A percentile compares a stretch with the other conserved stretches of the same genome.
Evolutionary conservation across 1,284 basidiomycete genomes (phyloP).

Genomic region (Bondarzewia mesenterica): DNA sequence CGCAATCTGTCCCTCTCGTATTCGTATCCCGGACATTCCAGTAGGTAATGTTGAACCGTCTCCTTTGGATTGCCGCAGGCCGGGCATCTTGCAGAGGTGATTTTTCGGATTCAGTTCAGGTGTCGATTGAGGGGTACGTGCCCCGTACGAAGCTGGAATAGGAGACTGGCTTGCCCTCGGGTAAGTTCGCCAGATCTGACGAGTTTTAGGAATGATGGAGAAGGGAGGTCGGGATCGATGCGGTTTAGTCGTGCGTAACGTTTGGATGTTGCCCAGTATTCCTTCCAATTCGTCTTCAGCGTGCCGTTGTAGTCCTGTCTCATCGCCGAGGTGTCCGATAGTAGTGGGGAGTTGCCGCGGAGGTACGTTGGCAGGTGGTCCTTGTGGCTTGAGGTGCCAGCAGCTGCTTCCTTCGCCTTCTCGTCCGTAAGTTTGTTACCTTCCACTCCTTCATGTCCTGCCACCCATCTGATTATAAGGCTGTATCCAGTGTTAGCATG

Average conservation of each 20-base stretch:
- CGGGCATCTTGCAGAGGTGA: slow-evolving; percentile 16
- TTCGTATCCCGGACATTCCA: slow-evolving; percentile 14
- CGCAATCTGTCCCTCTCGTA: not conserved
- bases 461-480: not conserved
- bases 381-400: not conserved
- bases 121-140: slow-evolving; percentile 20
- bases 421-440: slow-evolving; percentile 2
- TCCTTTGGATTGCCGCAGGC: slow-evolving; percentile 14
- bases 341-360: not conserved
- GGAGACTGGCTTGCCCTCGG: slow-evolving; percentile 10
- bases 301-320: not conserved
- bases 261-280: not conserved
- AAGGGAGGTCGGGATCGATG: not conserved
- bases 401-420: slow-evolving; percentile 1
- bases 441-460: slow-evolving; percentile 1
- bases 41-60: slow-evolving; percentile 19
- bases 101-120: slow-evolving; percentile 15
- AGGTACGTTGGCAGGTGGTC: not conserved
- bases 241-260: not conserved
- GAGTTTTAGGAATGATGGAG: slow-evolving; percentile 5
- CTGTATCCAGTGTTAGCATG: not conserved
- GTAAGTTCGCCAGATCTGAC: not conserved
- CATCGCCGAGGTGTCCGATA: not conserved
- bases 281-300: not conserved
- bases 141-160: slow-evolving; percentile 23